Percentiles rank a stretch among this genome's conserved stretches.
Evolutionary conservation across 2,329 filamentous ascomycete genomes (phyloP).

Genomic region (Aspergillus luchuensis): DNA sequence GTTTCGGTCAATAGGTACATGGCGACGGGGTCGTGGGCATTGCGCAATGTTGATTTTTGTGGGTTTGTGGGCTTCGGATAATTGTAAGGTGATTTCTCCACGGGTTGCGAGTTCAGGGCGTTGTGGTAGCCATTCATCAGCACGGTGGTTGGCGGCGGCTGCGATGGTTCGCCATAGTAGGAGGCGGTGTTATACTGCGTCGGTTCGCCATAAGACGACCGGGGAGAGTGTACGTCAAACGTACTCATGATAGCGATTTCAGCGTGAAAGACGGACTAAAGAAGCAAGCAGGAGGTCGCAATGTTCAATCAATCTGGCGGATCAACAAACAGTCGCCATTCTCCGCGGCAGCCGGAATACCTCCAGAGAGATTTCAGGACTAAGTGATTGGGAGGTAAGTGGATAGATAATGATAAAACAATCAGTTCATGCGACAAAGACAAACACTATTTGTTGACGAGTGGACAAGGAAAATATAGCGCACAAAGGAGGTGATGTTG

Average conservation of each 20-base stretch:
- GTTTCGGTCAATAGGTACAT: conserved; percentile 93
- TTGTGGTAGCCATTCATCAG: conserved; percentile 64
- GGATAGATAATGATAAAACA: not conserved
- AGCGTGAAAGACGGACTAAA: conserved; percentile 7
- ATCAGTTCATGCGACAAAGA: not conserved
- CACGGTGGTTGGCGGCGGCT: conserved; percentile 45
- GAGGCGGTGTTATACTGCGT: conserved; percentile 41
- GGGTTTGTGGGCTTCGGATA: conserved; percentile 51
- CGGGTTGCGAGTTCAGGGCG: conserved; percentile 57
- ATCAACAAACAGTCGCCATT: conserved; percentile 23
- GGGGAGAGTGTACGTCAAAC: conserved; percentile 41
- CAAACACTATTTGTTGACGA: too few species aligned
- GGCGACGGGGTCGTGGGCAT: conserved; percentile 65
- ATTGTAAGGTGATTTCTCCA: conserved; percentile 58
- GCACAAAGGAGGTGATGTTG: too few species aligned
- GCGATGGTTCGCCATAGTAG: conserved; percentile 34
- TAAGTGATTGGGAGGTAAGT: too few species aligned
- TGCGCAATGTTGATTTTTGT: conserved; percentile 42
- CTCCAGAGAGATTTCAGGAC: not conserved
- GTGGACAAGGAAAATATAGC: too few species aligned
- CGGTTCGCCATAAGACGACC: conserved; percentile 46
- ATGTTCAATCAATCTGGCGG: not conserved
- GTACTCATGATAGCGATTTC: conserved; percentile 34
- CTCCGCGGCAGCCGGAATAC: conserved; percentile 5
- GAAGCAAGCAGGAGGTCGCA: not conserved